phyloP scores from a whole-genome alignment of 2,329 filamentous ascomycete genomes.

The Colletotrichum sp. region DNA sequence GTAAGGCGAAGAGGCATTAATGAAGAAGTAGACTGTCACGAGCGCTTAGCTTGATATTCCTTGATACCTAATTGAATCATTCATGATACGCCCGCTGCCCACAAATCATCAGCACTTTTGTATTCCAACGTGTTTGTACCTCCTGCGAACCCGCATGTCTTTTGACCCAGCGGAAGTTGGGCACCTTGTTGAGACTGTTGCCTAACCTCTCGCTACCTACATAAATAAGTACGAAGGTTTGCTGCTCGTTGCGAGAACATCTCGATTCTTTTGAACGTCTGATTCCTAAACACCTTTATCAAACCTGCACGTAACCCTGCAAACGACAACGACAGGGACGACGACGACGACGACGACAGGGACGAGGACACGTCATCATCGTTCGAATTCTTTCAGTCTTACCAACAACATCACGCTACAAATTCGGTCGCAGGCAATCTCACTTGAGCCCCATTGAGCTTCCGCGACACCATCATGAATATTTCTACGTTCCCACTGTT shows the following conservation, averaged over 20 bases:
- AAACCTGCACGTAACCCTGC: neutral
- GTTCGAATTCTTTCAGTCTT: neutral
- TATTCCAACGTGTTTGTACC: neutral
- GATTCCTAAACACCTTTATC: neutral
- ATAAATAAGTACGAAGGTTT: neutral
- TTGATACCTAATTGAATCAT: neutral
- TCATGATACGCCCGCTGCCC: neutral
- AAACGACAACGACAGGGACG: neutral
- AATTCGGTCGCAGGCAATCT: neutral
- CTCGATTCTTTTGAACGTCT: neutral
- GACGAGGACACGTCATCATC: too few relatives aligned
- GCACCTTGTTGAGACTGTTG: neutral
- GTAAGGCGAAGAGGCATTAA: neutral
- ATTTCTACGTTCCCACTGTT: neutral
- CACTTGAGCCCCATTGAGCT: neutral
- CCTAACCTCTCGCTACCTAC: neutral
- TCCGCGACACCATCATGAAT: neutral
- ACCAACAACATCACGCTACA: neutral
- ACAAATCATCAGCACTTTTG: neutral
- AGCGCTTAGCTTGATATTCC: neutral
- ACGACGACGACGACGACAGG: too few relatives aligned
- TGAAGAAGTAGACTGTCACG: neutral
- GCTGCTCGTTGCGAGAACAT: neutral
- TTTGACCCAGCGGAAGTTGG: accelerated
- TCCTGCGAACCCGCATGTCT: neutral